Evolutionary conservation across 2,329 filamentous ascomycete species (phyloP).

Genomic region (Sporothrix phasma): DNA sequence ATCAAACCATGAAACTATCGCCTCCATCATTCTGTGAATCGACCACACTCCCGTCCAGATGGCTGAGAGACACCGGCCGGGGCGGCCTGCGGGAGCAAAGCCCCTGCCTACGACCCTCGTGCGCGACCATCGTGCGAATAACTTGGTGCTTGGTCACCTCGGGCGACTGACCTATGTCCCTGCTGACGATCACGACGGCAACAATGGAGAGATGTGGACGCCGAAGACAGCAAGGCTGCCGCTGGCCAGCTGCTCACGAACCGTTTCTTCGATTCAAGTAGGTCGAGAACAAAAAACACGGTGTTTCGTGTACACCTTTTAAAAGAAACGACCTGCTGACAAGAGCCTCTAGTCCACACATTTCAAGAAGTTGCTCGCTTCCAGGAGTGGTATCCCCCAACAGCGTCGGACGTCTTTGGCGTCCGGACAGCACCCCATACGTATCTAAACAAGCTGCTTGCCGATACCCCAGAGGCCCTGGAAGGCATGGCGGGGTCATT

Average conservation of each 20-base stretch:
- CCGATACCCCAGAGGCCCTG: conserved; percentile 41
- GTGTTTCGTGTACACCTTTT: neutral
- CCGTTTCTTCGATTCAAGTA: conserved; percentile 1
- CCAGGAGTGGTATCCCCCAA: conserved; percentile 22
- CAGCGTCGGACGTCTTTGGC: conserved; percentile 1
- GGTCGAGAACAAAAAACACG: neutral
- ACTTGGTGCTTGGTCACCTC: conserved; percentile 44
- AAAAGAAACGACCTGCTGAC: neutral
- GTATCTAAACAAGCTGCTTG: conserved; percentile 42
- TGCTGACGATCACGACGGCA: conserved; percentile 20
- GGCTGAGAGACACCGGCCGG: conserved; percentile 19
- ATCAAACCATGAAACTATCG: conserved; percentile 12
- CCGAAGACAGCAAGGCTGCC: neutral
- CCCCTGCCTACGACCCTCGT: conserved; percentile 11
- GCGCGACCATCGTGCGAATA: conserved; percentile 30
- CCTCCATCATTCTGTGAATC: neutral
- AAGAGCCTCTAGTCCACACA: conserved; percentile 10
- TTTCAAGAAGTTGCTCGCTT: conserved; percentile 24
- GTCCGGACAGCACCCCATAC: conserved; percentile 14
- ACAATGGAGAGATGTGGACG: conserved; percentile 21
- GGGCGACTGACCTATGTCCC: conserved; percentile 38
- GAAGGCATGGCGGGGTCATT: conserved; percentile 28
- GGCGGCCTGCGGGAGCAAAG: neutral
- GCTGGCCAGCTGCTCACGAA: conserved; percentile 15
- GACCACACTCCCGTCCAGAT: conserved; percentile 17